Conservation (phyloP, 2,329 filamentous ascomycete species). For the Pseudogymnoascus sp. region DNA sequence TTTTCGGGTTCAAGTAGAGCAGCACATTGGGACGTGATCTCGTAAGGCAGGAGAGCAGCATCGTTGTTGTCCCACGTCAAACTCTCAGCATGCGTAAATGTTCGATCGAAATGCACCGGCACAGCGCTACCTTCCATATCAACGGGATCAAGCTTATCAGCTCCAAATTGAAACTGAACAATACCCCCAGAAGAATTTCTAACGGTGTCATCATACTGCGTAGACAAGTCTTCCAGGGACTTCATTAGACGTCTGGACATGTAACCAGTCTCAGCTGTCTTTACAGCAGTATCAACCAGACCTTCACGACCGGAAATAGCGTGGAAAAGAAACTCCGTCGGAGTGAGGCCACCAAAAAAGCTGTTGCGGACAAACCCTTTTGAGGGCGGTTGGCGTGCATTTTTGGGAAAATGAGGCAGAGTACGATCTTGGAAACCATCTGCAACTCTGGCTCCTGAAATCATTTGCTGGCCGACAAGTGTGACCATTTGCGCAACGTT, state of each 20-base stretch:
- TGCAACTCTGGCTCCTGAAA: conserved; percentile 81
- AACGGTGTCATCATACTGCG: conserved; percentile 89
- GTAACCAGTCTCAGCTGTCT: conserved; percentile 97
- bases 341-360: conserved; percentile 86
- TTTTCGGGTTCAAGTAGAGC: conserved; percentile 61
- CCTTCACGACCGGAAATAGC: conserved; percentile 97
- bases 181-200: conserved; percentile 81
- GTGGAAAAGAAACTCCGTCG: conserved; percentile 95
- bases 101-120: conserved; percentile 85
- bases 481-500: conserved; percentile 99
- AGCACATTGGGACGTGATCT: conserved; percentile 62
- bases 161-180: conserved; percentile 95
- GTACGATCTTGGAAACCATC: conserved; percentile 96
- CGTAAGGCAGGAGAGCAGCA: conserved; percentile 59
- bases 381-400: conserved; percentile 80
- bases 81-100: conserved; percentile 73
- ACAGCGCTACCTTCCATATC: conserved; percentile 95
- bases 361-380: conserved; percentile 97
- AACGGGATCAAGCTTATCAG: conserved; percentile 88
- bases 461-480: conserved; percentile 95
- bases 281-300: conserved; percentile 96
- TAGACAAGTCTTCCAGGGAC: conserved; percentile 87
- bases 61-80: conserved; percentile 74
- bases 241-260: conserved; percentile 99
- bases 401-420: conserved; percentile 90